Percentiles rank a stretch among this genome's conserved stretches.
These are phyloP conservation scores for Darksidea phi DNA, from an alignment of 495 filamentous ascomycete species.

Conservation along the genomic window DNA sequence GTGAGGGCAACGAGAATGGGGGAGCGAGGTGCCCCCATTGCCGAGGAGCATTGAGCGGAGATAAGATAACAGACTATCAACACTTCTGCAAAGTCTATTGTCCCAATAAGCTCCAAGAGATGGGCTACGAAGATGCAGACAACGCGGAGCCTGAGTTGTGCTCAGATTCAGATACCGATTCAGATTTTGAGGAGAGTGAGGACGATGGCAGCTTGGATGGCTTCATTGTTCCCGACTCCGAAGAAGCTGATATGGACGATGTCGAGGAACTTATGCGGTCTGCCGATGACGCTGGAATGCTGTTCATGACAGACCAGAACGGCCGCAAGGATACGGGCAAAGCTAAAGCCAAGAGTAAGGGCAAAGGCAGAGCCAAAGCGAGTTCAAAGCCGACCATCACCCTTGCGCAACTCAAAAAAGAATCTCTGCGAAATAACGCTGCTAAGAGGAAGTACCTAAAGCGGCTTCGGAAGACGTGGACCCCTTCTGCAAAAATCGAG, in stretches of 20 bases:
- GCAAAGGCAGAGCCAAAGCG: slow-evolving; percentile 46
- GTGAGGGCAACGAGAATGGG: slow-evolving; percentile 58
- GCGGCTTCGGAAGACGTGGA: slow-evolving; percentile 63
- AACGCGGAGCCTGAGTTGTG: slow-evolving; percentile 37
- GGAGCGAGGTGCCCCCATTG: slow-evolving; percentile 74
- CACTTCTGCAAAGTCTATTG: slow-evolving; percentile 76
- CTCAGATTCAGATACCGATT: slow-evolving; percentile 35
- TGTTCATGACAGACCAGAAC: slow-evolving; percentile 32
- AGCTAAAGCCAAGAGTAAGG: slow-evolving; percentile 41
- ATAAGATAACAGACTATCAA: slow-evolving; percentile 68
- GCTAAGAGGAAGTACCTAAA: slow-evolving; percentile 67
- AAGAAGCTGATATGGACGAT: slow-evolving; percentile 45
- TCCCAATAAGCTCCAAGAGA: slow-evolving; percentile 46
- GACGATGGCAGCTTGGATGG: slow-evolving; percentile 38
- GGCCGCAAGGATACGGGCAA: slow-evolving; percentile 39
- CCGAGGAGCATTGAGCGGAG: slow-evolving; percentile 59
- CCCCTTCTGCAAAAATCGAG: slow-evolving; percentile 75
- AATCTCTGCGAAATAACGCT: slow-evolving; percentile 58
- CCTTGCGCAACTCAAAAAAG: slow-evolving; percentile 65
- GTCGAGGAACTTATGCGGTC: slow-evolving; percentile 35
- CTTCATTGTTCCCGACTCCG: slow-evolving; percentile 50
- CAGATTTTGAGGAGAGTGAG: slow-evolving; percentile 35
- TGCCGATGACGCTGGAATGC: slow-evolving; percentile 41
- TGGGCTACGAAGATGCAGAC: slow-evolving; percentile 32
- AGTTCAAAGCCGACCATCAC: slow-evolving; percentile 49